These are phyloP conservation scores for Pneumocystis carinii DNA, from an alignment of 1,139 yeast genomes.

Conservation along the genomic window DNA sequence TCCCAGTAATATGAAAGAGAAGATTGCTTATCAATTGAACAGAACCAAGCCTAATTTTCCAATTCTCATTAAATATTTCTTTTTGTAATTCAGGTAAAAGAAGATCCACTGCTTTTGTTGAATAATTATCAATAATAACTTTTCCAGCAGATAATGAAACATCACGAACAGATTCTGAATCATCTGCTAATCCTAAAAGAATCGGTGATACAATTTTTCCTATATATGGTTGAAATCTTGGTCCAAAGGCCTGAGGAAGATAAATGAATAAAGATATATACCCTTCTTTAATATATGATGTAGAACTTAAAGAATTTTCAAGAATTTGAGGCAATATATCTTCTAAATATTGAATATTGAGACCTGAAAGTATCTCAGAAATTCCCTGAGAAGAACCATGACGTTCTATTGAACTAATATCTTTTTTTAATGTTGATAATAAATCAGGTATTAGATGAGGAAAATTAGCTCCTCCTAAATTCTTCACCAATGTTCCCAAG, in stretches of 20 bases:
- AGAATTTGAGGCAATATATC: constrained; percentile 72
- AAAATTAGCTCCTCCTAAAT: constrained; percentile 89
- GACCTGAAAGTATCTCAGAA: constrained; percentile 82
- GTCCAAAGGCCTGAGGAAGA: constrained; percentile 88
- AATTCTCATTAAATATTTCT: constrained; percentile 69
- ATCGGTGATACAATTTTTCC: constrained; percentile 78
- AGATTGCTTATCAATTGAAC: constrained; percentile 96
- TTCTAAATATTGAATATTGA: constrained; percentile 75
- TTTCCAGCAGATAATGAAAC: constrained; percentile 88
- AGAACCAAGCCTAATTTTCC: constrained; percentile 83
- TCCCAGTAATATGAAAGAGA: constrained; percentile 87
- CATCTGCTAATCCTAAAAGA: constrained; percentile 79
- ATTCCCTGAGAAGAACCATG: constrained; percentile 92
- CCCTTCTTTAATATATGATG: constrained; percentile 72
- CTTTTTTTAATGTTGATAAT: constrained; percentile 62
- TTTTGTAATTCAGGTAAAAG: constrained; percentile 83
- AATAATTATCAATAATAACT: constrained; percentile 78
- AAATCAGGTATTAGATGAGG: constrained; percentile 80
- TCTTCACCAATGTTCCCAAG: constrained; percentile 86
- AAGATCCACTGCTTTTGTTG: constrained; percentile 82
- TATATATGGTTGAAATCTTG: constrained; percentile 81
- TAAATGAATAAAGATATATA: constrained; percentile 80
- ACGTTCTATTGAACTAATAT: constrained; percentile 74
- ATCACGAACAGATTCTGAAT: constrained; percentile 73
- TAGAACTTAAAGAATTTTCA: constrained; percentile 50